Evolutionary conservation across 768 basidiomycete genomes (phyloP).

Genomic region (Suillus spraguei): DNA sequence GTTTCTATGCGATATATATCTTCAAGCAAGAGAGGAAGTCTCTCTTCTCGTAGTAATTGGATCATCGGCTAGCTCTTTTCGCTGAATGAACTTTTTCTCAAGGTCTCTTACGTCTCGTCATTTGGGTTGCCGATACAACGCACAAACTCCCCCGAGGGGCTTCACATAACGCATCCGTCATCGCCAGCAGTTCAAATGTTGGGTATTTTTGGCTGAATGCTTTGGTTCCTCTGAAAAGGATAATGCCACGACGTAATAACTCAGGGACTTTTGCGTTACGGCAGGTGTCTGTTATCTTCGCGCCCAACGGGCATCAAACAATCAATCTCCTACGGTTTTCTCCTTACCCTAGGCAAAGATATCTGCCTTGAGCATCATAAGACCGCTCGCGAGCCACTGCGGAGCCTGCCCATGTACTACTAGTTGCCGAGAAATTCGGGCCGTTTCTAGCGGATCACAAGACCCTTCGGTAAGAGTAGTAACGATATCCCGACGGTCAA

Average conservation of each 20-base stretch:
- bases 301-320: conserved; percentile 6
- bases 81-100: conserved; percentile 22
- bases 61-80: conserved; percentile 16
- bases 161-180: conserved; percentile 24
- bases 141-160: conserved; percentile 18
- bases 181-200: conserved; percentile 5
- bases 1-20: not conserved
- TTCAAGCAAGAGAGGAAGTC: not conserved
- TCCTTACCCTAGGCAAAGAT: not conserved
- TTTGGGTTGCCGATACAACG: conserved; percentile 6
- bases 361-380: not conserved
- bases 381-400: conserved; percentile 8
- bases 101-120: conserved; percentile 2
- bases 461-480: conserved; percentile 19
- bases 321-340: not conserved
- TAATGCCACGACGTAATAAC: not conserved
- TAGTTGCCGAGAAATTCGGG: conserved; percentile 19
- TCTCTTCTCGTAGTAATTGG: conserved; percentile 10
- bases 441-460: conserved; percentile 26
- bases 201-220: conserved; percentile 13
- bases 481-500: conserved; percentile 25
- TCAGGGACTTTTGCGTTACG: conserved; percentile 13
- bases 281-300: conserved; percentile 20
- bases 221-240: not conserved
- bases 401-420: too few relatives aligned